A percentile compares a stretch with the other conserved stretches of the same genome.
These are phyloP conservation scores for Phlegmacium glaucopus DNA, from an alignment of 768 basidiomycete species.

Conservation along the genomic window DNA sequence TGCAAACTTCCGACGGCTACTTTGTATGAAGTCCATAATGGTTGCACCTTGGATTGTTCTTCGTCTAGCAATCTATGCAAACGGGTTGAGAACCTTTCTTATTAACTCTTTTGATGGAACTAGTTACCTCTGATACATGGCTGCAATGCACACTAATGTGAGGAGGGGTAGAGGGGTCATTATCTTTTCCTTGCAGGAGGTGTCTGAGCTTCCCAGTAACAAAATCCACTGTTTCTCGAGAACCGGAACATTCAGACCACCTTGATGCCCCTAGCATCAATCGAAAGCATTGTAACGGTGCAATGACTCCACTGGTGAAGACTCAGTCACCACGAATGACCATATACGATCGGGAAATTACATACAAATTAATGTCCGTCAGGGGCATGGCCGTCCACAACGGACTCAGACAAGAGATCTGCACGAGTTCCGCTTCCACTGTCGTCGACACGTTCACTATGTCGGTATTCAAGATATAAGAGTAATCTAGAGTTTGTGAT, in stretches of 20 bases:
- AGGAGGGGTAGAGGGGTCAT: conserved; percentile 44
- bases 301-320: conserved; percentile 36
- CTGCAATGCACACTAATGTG: conserved; percentile 49
- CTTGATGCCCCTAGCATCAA: conserved; percentile 39
- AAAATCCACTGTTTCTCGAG: conserved; percentile 45
- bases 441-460: conserved; percentile 48
- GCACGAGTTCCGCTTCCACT: conserved; percentile 43
- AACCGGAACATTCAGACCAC: conserved; percentile 33
- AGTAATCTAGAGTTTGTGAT: conserved; percentile 40
- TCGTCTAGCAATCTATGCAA: conserved; percentile 6
- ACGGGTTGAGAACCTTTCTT: neutral
- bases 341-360: conserved; percentile 8
- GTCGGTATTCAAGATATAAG: conserved; percentile 54
- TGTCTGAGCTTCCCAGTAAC: conserved; percentile 46
- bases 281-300: conserved; percentile 45
- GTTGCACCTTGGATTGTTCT: conserved; percentile 24
- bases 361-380: conserved; percentile 41
- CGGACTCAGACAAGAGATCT: conserved; percentile 66
- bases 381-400: conserved; percentile 55
- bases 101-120: neutral
- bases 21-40: conserved; percentile 46
- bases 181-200: conserved; percentile 46
- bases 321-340: conserved; percentile 2
- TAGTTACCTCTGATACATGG: conserved; percentile 41
- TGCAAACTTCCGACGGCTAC: conserved; percentile 41